Base-by-base conservation (phyloP, 768 basidiomycete genomes). In the Mycena chlorophos region DNA sequence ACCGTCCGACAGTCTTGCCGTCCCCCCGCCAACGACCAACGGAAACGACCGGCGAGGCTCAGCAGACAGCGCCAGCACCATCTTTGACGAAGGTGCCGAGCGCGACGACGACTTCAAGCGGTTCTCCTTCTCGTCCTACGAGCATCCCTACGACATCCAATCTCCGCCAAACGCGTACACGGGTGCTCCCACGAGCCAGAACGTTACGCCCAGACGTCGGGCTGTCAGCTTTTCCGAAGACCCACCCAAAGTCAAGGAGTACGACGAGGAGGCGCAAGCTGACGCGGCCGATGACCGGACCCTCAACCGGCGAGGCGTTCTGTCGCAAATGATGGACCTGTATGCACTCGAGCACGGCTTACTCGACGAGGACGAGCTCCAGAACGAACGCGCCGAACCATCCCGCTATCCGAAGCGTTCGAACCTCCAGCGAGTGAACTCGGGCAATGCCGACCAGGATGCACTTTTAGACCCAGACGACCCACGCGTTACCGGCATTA, bases 391-490 rank as follows among this genome's bases (percentile, higher is more conserved):
- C 17, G 65, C 67, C 30, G 57, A 65, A 47, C 58, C 58, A 12
- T 57, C 38, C 23, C 68, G 63, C 47, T 65, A 64, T 26, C 63
- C 59, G 46, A 63, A 52, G 31, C 68, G 67, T 49, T 61, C 66
- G 30, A 61, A 64, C 47, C 69, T 74, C 62, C 66, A 70, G 25
- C 75, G 81, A 28, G 57, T 56, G 23, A 73, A 79, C 57, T 83
- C 85, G 1, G 73, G 71, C 58, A 69, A 68, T 30, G 85, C 82
- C 25, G 68, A 72, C 47, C 68, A 75, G 45, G 83, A 82, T 19
- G 81, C 86, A 16, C 53, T 80, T 6, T 69, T 87, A 34, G 90
- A 92, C 65, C 78, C 82, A 17, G 87, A 91, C 60, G 89, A 91
- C 68, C 88, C 88, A 48, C 75, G 79, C 39, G 73, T 89, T 22